phyloP scores from a whole-genome alignment of 306 rosid genomes.

The Begonia loranthoides region DNA sequence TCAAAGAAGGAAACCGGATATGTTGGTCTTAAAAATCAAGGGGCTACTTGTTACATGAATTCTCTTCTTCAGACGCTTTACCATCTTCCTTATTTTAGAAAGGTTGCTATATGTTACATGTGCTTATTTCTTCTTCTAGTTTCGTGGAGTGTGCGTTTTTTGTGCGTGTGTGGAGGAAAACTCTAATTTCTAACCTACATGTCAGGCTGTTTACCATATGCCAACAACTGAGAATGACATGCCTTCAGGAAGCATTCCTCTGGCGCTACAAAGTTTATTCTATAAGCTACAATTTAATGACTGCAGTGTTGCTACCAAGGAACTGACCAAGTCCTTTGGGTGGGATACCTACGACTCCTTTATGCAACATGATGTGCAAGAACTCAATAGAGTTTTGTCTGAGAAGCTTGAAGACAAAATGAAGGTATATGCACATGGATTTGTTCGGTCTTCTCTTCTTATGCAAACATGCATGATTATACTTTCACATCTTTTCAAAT shows the following conservation, averaged over 20 bases:
- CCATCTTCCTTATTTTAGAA: constrained; percentile 87
- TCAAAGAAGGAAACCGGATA: constrained; percentile 92
- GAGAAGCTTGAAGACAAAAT: constrained; percentile 94
- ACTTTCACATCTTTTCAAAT: too few species aligned
- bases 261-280: constrained; percentile 87
- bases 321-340: constrained; percentile 88
- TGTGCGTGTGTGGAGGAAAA: constrained; percentile 10
- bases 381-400: constrained; percentile 84
- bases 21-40: constrained; percentile 93
- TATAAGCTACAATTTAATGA: constrained; percentile 86
- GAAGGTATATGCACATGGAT: constrained; percentile 50
- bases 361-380: constrained; percentile 98
- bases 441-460: neutral
- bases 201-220: constrained; percentile 93
- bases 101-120: constrained; percentile 29
- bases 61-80: constrained; percentile 88
- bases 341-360: constrained; percentile 94
- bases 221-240: constrained; percentile 93
- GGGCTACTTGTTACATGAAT: constrained; percentile 98
- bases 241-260: constrained; percentile 92
- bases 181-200: constrained; percentile 4
- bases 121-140: neutral
- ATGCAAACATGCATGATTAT: too few species aligned
- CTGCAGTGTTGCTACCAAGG: constrained; percentile 84
- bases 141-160: neutral